Evolutionary conservation across 2,329 filamentous ascomycete species (phyloP).

Genomic region (Botrytis sinoallii): DNA sequence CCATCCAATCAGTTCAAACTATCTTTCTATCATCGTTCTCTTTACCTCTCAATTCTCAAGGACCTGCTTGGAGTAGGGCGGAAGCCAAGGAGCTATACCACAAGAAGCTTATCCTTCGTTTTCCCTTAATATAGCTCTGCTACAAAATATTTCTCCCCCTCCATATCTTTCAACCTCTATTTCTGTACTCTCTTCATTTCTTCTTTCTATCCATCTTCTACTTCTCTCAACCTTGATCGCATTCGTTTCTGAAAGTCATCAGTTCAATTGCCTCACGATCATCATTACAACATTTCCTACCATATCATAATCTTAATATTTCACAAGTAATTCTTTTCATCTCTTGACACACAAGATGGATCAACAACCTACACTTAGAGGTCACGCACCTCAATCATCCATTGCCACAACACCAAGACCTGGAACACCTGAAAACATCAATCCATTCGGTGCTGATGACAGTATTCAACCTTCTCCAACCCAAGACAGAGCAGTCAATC

Average conservation of each 20-base stretch:
- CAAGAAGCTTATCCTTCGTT: background rate
- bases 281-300: background rate
- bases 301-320: background rate
- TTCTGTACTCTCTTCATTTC: background rate
- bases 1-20: background rate
- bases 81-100: background rate
- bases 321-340: too few relatives aligned
- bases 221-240: background rate
- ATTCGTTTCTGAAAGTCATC: background rate
- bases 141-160: background rate
- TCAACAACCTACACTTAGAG: conserved; percentile 22
- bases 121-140: background rate
- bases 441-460: conserved; percentile 34
- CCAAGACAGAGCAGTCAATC: conserved; percentile 25
- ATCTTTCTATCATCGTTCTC: background rate
- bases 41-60: background rate
- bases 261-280: background rate
- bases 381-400: conserved; percentile 25
- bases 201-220: background rate
- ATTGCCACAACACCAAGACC: conserved; percentile 40
- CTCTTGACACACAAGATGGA: background rate
- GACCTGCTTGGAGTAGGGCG: background rate
- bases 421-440: conserved; percentile 40
- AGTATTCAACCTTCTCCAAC: conserved; percentile 30
- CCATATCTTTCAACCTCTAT: background rate